Evolutionary conservation across 345 rosid species (phyloP).

Genomic region (Gynandropsis gynandra): DNA sequence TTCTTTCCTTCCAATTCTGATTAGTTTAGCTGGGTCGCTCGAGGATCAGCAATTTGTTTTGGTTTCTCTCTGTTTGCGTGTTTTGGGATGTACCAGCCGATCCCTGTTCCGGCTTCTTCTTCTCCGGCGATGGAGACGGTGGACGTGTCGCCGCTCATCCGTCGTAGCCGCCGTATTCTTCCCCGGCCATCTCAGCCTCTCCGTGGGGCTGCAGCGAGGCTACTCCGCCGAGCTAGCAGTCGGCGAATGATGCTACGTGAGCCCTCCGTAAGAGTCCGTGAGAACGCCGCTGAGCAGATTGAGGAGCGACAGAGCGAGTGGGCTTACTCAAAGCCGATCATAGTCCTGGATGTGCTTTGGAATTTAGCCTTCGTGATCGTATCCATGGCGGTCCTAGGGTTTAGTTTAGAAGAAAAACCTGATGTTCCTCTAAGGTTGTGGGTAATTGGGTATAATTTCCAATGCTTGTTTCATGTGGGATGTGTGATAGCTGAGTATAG

Average conservation of each 20-base stretch:
- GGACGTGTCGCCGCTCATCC: slow-evolving; percentile 48
- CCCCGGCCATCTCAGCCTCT: slow-evolving; percentile 47
- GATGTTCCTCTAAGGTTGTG: slow-evolving; percentile 64
- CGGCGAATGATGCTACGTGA: slow-evolving; percentile 75
- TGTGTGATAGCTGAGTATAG: slow-evolving; percentile 52
- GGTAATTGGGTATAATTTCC: slow-evolving; percentile 56
- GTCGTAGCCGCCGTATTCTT: slow-evolving; percentile 49
- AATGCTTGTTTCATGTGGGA: slow-evolving; percentile 59
- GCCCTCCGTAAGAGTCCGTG: slow-evolving; percentile 74
- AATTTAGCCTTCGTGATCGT: slow-evolving; percentile 48
- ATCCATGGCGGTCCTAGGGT: slow-evolving; percentile 38
- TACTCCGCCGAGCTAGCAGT: slow-evolving; percentile 70
- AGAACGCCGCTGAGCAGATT: slow-evolving; percentile 85
- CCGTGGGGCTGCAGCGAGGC: slow-evolving; percentile 54
- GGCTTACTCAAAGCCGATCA: slow-evolving; percentile 71
- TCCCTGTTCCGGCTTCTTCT: slow-evolving; percentile 23
- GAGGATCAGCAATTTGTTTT: background rate
- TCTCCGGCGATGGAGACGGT: slow-evolving; percentile 28
- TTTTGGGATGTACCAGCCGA: slow-evolving; percentile 32
- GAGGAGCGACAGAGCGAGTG: slow-evolving; percentile 72
- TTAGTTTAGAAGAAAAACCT: slow-evolving; percentile 49
- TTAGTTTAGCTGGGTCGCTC: background rate
- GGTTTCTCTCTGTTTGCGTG: no score
- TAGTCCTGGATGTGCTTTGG: slow-evolving; percentile 64
- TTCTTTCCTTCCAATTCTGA: background rate